These are phyloP conservation scores for Syzygium syzygioides DNA, from an alignment of 441 rosid species.

Conservation along the genomic window DNA sequence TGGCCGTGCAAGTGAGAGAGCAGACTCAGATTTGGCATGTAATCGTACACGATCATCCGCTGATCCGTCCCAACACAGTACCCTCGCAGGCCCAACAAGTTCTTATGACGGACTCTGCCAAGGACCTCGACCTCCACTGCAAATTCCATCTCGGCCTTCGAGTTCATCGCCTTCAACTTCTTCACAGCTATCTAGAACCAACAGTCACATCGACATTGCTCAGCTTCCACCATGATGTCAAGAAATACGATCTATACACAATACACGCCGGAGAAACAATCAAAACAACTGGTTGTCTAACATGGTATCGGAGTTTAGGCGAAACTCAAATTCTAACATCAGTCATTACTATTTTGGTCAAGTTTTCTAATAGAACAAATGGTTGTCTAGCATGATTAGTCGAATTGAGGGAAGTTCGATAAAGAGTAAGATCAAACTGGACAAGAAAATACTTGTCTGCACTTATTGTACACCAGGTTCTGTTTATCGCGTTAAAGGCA, in stretches of 20 bases:
- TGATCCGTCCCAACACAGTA: slow-evolving; percentile 12
- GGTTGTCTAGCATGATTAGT: neutral
- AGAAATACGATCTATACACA: neutral
- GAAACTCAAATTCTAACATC: neutral
- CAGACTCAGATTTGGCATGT: slow-evolving; percentile 15
- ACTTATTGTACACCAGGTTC: neutral
- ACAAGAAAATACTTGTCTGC: neutral
- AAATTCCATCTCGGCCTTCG: slow-evolving; percentile 17
- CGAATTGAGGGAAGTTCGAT: neutral
- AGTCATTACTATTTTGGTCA: neutral
- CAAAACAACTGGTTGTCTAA: neutral
- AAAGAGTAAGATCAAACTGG: neutral
- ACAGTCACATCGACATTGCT: neutral
- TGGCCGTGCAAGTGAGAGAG: slow-evolving; percentile 20
- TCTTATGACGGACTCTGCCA: slow-evolving; percentile 11
- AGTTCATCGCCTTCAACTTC: slow-evolving; percentile 17
- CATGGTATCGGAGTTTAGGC: neutral
- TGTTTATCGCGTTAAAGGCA: neutral
- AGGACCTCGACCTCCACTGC: slow-evolving; percentile 18
- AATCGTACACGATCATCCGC: slow-evolving; percentile 15
- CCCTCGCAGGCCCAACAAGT: slow-evolving; percentile 10
- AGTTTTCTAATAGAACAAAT: neutral
- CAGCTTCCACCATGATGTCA: neutral
- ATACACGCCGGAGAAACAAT: neutral
- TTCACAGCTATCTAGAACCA: slow-evolving; percentile 13